Base-by-base conservation (phyloP, 1,284 basidiomycete genomes). In the Rhodotorula mucilaginosa region DNA sequence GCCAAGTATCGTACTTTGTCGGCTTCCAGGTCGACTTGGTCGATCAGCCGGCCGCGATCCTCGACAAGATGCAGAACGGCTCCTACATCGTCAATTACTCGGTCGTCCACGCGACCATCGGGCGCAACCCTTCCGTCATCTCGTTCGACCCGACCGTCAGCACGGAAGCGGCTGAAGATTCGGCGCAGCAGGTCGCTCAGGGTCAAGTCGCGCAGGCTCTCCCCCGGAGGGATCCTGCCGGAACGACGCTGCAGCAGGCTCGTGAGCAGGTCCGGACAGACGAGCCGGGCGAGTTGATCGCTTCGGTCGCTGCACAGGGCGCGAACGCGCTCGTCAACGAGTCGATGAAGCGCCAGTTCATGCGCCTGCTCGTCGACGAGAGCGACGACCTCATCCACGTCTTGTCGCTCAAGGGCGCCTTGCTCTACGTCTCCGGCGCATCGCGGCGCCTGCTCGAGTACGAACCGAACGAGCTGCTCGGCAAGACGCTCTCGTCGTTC, bases 401-500 rank as follows among this genome's bases (percentile, higher is more conserved):
- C 61, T 85, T 97, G 44, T 94, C 92, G 13, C 88, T 97, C 76
- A 97, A 97, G 79, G 95, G 95, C 39, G 86, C 86, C 13, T 93
- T 97, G 82, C 87, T 95, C 65, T 98, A 97, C 80, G 91, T 93
- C 66, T 91, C 92, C 0, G 92, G 91, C 1, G 86, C 88, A 26
- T 87, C 93, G 29, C 82, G 88, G 51, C 86, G 91, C 5, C 61
- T 78, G 52, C 76, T 79, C 64, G 77, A 78, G 65, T 79, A 79
- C 73, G 76, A 77, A 46, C 72, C 78, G 31, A 21, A 47, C 57
- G 92, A 95, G 72, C 86, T 97, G 65, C 68, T 93, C 47, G 92
- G 92, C 67, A 87, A 87, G 80, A 85, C 86, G 58, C 84, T 97
- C 74, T 87, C 60, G 88, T 93, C 80, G 84, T 79, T 92, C 73